Evolutionary conservation across 805 yeast species (phyloP), one percentile per base, ranked within the genome.

Genomic region (Candida parachauliodes): DNA sequence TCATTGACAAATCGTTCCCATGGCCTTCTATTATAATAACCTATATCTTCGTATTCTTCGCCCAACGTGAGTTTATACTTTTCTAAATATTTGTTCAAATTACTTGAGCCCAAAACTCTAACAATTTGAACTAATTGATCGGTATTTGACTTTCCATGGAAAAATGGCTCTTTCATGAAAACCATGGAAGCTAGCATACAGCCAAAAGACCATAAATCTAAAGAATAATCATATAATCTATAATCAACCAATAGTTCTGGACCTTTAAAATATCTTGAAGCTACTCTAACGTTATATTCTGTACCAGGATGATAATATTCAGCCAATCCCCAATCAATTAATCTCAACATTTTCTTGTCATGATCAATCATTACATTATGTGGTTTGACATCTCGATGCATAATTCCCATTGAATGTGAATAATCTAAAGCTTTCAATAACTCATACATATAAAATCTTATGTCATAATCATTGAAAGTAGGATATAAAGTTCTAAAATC

Each of bases 321-420:
- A 4, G 97, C 96, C 34, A 89, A 65, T 7, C 97, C 97, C 96
- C 96, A 89, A 62, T 89, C 97, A 40, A 89, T 88, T 46, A 88
- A 73, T 47, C 95, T 75, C 49, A 89, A 65, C 51, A 74, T 77
- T 58, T 66, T 79, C 45, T 72, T 74, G 41, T 72, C 68, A 42
- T 85, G 96, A 59, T 89, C 96, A 49, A 89, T 89, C 96, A 89
- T 89, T 46, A 89, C 85, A 60, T 89, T 89, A 53, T 89, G 95
- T 8, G 97, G 97, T 61, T 89, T 89, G 40, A 88, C 96, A 62
- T 89, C 97, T 57, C 97, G 73, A 56, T 43, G 46, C 46, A 43
- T 43, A 19, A 89, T 87, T 25, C 97, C 97, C 82, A 84, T 84
- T 5, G 94, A 83, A 65, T 89, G 97, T 38, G 87, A 82, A 60